Base-by-base conservation (phyloP, 2,329 filamentous ascomycete species). In the Alternaria arbusti region DNA sequence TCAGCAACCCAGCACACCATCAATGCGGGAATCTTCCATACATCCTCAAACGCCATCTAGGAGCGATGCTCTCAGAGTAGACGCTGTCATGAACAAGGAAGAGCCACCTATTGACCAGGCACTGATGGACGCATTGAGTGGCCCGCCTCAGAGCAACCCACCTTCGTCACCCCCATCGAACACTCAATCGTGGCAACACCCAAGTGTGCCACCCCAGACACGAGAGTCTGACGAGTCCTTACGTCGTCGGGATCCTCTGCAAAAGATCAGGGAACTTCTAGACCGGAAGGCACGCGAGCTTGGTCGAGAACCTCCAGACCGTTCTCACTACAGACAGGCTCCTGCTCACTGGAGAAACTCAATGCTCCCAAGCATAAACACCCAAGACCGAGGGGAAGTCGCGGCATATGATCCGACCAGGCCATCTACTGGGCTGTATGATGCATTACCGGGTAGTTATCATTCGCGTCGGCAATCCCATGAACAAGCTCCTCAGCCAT, bases 251-350 rank as follows among this genome's bases (percentile, higher is more conserved):
- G 72, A 74, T 54, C 72, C 72, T 25, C 62, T 78, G 28, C 66
- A 70, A 43, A 73, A 69, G 57, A 72, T 76, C 7, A 59, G 73
- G 12, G 72, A 72, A 11, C 61, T 74, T 44, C 67, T 78, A 22
- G 73, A 73, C 23, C 69, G 67, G 17, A 78, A 74, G 55, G 69
- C 70, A 6, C 66, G 65, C 32, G 70, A 73, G 36, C 59, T 66
- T 50, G 70, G 71, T 17, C 58, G 70, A 47, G 59, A 61, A n/a
- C 59, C 59, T n/a, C 49, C 66, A 12, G 69, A 73, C 10, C 70
- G 70, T 40, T 59, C 69, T 44, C 65, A 67, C 11, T 66, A 70
- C 12, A 51, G 54, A 12, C 59, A 43, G n/a, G 23, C 54, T 22
- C 36, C 57, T 36, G 43, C 13, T 62, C 64, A 22, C 12, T 43